phyloP scores from a whole-genome alignment of 2,329 filamentous ascomycete species.

The Fusarium floridanum region DNA sequence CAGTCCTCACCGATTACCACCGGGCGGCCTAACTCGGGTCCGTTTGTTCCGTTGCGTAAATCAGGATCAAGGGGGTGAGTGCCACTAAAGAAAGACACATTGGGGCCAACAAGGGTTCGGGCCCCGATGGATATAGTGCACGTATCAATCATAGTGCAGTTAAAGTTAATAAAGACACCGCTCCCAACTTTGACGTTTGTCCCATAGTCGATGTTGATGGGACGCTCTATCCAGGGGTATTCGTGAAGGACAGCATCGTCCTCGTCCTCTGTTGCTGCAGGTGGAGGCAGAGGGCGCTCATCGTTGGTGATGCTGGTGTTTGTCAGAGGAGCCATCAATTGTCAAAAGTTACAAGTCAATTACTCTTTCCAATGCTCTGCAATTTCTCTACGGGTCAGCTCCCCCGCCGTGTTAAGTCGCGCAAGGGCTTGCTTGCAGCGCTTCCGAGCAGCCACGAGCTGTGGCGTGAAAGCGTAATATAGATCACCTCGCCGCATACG shows the following conservation, averaged over 20 bases:
- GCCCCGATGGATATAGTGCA: constrained; percentile 80
- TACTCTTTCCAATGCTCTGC: constrained; percentile 81
- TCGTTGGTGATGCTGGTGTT: constrained; percentile 71
- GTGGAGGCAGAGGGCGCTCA: constrained; percentile 72
- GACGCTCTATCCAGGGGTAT: constrained; percentile 77
- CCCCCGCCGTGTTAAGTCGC: constrained; percentile 73
- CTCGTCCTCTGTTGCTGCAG: constrained; percentile 66
- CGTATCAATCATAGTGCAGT: constrained; percentile 83
- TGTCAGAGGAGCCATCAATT: not conserved
- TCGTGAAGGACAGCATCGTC: constrained; percentile 75
- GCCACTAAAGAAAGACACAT: constrained; percentile 80
- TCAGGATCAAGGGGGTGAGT: constrained; percentile 83
- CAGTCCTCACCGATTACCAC: constrained; percentile 85
- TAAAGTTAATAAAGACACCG: constrained; percentile 80
- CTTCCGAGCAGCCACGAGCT: constrained; percentile 72
- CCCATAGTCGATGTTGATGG: constrained; percentile 82
- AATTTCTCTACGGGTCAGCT: constrained; percentile 70
- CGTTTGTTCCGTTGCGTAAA: constrained; percentile 78
- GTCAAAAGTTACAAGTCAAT: constrained; percentile 42
- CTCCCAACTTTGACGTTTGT: constrained; percentile 75
- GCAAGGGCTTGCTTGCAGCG: constrained; percentile 72
- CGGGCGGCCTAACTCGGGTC: constrained; percentile 80
- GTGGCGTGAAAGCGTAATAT: constrained; percentile 79
- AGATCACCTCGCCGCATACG: constrained; percentile 77
- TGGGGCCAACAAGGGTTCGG: constrained; percentile 83